These are phyloP conservation scores for Trypanosoma cruzi DNA, from an alignment of 208 protist species.

Conservation along the genomic window DNA sequence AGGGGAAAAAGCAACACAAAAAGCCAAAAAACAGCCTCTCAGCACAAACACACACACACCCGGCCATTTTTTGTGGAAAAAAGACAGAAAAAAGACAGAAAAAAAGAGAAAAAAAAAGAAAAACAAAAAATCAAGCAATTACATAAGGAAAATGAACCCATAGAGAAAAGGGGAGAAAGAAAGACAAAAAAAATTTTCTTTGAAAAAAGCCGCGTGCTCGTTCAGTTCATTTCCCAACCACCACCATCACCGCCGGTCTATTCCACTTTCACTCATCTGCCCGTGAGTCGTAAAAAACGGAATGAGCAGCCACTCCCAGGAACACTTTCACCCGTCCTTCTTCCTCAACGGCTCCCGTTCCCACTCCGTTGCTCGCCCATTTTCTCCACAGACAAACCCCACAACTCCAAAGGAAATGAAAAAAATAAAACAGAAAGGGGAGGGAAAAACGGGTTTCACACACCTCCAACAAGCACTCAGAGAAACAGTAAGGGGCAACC, in stretches of 20 bases:
- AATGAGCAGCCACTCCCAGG: not conserved
- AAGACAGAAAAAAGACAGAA: conserved; percentile 5
- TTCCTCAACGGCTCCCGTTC: not conserved
- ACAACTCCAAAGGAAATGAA: not conserved
- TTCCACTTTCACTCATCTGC: not conserved
- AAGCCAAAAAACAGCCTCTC: not conserved
- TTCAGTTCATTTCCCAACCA: not conserved
- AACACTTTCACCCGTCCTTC: not conserved
- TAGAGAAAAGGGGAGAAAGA: not conserved
- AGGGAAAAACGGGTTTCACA: not conserved
- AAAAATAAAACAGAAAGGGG: not conserved
- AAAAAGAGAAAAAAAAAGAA: too few species aligned
- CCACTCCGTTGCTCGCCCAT: not conserved
- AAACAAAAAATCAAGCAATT: too few species aligned
- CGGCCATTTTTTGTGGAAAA: too few species aligned
- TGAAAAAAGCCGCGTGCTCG: not conserved
- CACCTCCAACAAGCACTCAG: not conserved
- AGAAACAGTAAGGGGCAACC: conserved; percentile 3
- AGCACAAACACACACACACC: too few species aligned
- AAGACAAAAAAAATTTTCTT: not conserved
- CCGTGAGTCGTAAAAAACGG: not conserved
- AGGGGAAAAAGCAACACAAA: not conserved
- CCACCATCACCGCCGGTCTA: not conserved
- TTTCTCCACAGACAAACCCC: too few species aligned
- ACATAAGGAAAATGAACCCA: too few species aligned